Evolutionary conservation across 176 grass and related monocot genomes (phyloP).

Genomic region (Urochloa ruziziensis): DNA sequence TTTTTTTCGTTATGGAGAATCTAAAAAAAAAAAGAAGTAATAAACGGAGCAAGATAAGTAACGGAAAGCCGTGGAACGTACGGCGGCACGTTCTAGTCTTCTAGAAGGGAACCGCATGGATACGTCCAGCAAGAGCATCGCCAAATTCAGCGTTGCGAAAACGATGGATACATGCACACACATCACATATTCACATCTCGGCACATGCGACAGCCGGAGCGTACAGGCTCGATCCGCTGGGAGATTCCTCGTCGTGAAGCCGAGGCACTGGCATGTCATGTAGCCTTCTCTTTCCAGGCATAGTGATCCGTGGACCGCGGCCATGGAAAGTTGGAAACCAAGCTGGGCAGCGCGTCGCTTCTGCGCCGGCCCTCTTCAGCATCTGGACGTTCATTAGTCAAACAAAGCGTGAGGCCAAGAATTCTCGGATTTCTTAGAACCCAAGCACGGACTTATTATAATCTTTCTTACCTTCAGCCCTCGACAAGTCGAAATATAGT

Average conservation of each 20-base stretch:
- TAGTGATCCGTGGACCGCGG: no score
- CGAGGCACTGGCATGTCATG: neutral
- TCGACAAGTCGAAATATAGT: no score
- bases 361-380: no score
- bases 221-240: neutral
- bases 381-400: no score
- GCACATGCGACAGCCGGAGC: neutral
- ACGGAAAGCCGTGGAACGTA: neutral
- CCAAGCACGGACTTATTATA: neutral
- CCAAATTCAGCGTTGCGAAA: neutral
- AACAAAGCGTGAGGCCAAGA: neutral
- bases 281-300: no score
- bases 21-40: neutral
- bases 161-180: neutral
- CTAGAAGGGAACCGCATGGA: neutral
- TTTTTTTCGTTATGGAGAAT: no score
- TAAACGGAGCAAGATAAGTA: neutral
- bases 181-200: neutral
- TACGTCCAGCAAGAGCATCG: no score
- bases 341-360: no score
- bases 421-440: neutral
- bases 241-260: neutral
- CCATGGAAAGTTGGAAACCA: no score
- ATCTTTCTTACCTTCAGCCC: no score
- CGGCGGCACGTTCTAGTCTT: neutral